Evolutionary conservation across 2,329 filamentous ascomycete genomes (phyloP).

Genomic region (Hysterium pulicare): DNA sequence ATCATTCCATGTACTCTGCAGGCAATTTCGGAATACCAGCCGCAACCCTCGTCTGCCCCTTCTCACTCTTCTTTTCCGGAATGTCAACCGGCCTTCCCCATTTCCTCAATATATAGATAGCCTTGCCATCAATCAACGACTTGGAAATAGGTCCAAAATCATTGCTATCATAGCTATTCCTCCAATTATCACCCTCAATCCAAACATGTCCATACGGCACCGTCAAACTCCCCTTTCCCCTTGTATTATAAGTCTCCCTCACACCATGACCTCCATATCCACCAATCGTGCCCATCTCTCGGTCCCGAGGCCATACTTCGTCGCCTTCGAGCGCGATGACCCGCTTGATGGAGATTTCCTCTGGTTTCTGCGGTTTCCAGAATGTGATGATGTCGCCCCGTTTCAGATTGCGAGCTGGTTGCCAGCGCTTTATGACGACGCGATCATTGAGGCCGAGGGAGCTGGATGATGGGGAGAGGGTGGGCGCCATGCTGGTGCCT

Average conservation of each 20-base stretch:
- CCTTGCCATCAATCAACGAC: constrained; percentile 69
- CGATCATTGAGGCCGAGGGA: constrained; percentile 38
- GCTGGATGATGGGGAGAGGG: constrained; percentile 41
- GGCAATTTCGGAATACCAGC: constrained; percentile 25
- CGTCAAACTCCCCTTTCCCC: constrained; percentile 14
- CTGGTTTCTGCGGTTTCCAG: constrained; percentile 61
- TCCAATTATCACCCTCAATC: constrained; percentile 86
- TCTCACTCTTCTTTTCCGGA: constrained; percentile 54
- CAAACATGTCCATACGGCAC: constrained; percentile 86
- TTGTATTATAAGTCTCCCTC: constrained; percentile 12
- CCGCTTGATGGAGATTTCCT: constrained; percentile 72
- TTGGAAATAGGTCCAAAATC: constrained; percentile 81
- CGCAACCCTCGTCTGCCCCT: constrained; percentile 41
- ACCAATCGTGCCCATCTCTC: constrained; percentile 43
- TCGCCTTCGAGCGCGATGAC: constrained; percentile 81
- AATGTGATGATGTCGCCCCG: constrained; percentile 47
- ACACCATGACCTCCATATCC: constrained; percentile 31
- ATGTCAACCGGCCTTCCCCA: constrained; percentile 48
- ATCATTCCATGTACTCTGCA: constrained; percentile 18
- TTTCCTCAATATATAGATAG: constrained; percentile 65
- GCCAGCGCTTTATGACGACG: constrained; percentile 36
- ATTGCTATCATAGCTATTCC: constrained; percentile 78
- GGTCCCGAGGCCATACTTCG: constrained; percentile 54
- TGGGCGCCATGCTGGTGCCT: constrained; percentile 46
- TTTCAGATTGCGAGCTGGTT: constrained; percentile 22